Base-by-base conservation (phyloP, 2,329 filamentous ascomycete genomes). In the Cryoendolithus antarcticus region DNA sequence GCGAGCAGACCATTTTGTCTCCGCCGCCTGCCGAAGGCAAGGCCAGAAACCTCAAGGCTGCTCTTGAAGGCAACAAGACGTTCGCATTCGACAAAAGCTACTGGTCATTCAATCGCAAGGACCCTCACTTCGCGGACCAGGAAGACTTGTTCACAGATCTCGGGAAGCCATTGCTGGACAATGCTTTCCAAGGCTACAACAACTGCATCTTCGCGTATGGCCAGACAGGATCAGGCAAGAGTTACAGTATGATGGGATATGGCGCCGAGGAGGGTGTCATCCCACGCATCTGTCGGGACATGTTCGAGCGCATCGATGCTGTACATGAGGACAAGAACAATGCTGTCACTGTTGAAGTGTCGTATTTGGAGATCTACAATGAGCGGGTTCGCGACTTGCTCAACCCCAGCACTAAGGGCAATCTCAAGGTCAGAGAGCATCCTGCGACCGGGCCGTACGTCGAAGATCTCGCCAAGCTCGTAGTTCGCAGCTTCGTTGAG, bases 181-280 rank as follows among this genome's bases (percentile, higher is more conserved):
- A 98, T 74, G 91, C 91, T 11, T 98, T 98, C 59, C 78, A 89
- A 55, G 91, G 91, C 33, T 98, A 96, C 69, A 96, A 98, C 70
- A 98, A 96, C 63, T 98, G 91, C 71, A 98, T 98, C 57, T 98
- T 98, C 60, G 91, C 91, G 9, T 98, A 98, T 59, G 91, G 91
- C 11, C 91, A 98, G 67, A 98, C 91, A 2, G 91, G 91, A 50
- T 96, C 91, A 1, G 91, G 91, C 63, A 98, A 98, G 66, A 95
- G 86, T 10, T 98, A 98, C 63, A 95, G 88, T 27, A 98, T 98
- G 89, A 98, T 98, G 91, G 91, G 91, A 35, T 98, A 96, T 64
- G 91, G 91, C 39, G 82, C 89, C 55, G 89, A 98, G 57, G 75
- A 86, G 42, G 91, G 91, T 61, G 91, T 98, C 47, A 96, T 96